Evolutionary conservation across 1,284 basidiomycete genomes (phyloP), one percentile per base, ranked within the genome.

Genomic region (Ganoderma sinense): DNA sequence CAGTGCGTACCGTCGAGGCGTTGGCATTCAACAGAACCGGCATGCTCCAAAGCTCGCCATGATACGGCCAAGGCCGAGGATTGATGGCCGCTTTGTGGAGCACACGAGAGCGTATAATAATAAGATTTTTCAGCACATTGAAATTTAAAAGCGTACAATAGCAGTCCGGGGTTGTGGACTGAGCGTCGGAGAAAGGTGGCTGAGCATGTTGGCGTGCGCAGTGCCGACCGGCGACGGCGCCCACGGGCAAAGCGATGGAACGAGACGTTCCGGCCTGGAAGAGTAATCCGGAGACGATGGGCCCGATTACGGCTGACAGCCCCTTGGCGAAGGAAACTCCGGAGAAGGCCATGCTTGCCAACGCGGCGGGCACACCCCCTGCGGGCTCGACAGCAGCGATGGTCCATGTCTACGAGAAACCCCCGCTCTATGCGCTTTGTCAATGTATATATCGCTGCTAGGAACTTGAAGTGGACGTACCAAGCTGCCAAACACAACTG

Each of bases 401-500:
- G 5, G 74, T 73, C 71, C 77, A 76, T 0, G 75, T 69, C 2
- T 76, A 76, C 11, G 73, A 74, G 69, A 74, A 77, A 8, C 77
- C 76, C 13, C 56, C 56, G 1, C 33, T 39, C 56, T 59, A 33
- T 7, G 33, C 56, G 2, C 5, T 0, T 33, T n/a, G 33, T 59
- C 33, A 58, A 16, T n/a, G 13, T 18, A 39, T 33, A 13, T 3
- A 7, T 33, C 5, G 5, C 14, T 20, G 10, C 45, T 7, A 4
- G 53, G n/a, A 1, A 11, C 8, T 20, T 23, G 1, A 20, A 4
- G 1, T 2, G n/a, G 11, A 69, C 76, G 59, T 40, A 77, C 77
- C 67, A 78, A 58, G n/a, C 73, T 67, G 78, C 78, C 78, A 62
- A 77, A 79, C 23, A 79, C 73, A 29, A 78, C 69, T 2, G 75